Base-by-base conservation (phyloP, 2,329 filamentous ascomycete genomes). In the Didymella pinodella region DNA sequence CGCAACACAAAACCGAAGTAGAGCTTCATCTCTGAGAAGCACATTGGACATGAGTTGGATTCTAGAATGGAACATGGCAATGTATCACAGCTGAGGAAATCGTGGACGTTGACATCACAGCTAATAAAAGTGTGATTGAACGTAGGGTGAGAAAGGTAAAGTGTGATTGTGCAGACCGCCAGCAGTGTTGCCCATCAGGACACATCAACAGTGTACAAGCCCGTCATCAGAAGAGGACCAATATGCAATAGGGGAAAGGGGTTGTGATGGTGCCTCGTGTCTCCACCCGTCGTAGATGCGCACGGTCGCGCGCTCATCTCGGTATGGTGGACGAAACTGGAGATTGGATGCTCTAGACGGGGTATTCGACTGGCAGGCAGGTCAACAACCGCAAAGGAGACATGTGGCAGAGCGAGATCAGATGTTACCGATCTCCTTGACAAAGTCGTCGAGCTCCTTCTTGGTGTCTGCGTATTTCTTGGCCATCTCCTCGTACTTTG, bases 401-500 rank as follows among this genome's bases (percentile, higher is more conserved):
- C 59, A 62, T 43, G 52, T 26, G 43, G 22, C 54, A 46, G 46
- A 45, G 25, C 26, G 55, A 70, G 65, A 72, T 88, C 88, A 98
- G 81, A 98, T 93, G 83, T 92, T 95, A 85, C 90, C 90, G 81
- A 98, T 93, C 82, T 97, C 93, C 72, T 84, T 82, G 82, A 95
- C 91, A 81, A 98, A 91, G 68, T 94, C 90, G 75, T 96, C 89
- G 76, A 97, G 84, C 79, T 97, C 93, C 85, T 94, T 94, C 86
- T 96, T 89, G 71, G 92, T 85, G 57, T 85, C 79, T 68, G 83
- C 82, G 85, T 96, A 90, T 84, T 97, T 96, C 88, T 93, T 90
- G 72, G 89, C 81, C 90, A 97, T 96, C 80, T 98, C 94, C 83
- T 98, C 95, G 83, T 96, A 98, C 85, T 99, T 98, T 81, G 85